Evolutionary conservation across 495 filamentous ascomycete genomes (phyloP).

Genomic region (Talaromyces wortmannii): DNA sequence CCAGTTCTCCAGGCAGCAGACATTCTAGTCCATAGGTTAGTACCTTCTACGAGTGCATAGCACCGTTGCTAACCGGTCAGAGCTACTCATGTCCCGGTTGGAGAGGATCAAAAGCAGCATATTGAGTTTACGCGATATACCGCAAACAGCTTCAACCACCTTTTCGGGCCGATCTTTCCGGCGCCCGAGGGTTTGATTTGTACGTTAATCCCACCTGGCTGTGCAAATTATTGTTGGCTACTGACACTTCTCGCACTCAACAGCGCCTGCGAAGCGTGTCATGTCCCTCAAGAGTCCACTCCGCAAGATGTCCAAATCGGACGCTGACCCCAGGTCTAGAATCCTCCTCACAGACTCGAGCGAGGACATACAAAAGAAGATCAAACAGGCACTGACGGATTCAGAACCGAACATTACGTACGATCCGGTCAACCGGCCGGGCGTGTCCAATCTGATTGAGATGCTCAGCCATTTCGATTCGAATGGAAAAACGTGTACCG

Average conservation of each 20-base stretch:
- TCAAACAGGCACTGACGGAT: constrained; percentile 75
- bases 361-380: constrained; percentile 54
- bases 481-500: constrained; percentile 32
- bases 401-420: constrained; percentile 55
- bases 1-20: constrained; percentile 94
- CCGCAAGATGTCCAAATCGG: constrained; percentile 92
- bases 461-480: constrained; percentile 60
- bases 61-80: constrained; percentile 21
- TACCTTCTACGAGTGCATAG: background rate
- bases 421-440: constrained; percentile 64
- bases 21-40: constrained; percentile 75
- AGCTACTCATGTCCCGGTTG: constrained; percentile 92
- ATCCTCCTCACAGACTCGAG: constrained; percentile 73
- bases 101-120: constrained; percentile 89
- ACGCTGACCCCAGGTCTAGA: constrained; percentile 57
- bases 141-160: constrained; percentile 76
- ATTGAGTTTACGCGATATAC: constrained; percentile 84
- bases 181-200: constrained; percentile 70
- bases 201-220: constrained; percentile 28
- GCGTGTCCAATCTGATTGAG: constrained; percentile 79
- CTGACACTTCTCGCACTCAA: background rate
- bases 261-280: constrained; percentile 71
- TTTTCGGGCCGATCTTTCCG: constrained; percentile 56
- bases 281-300: constrained; percentile 78
- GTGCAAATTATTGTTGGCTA: background rate